These are phyloP conservation scores for Talaromyces sp. DNA, from an alignment of 2,329 filamentous ascomycete genomes.

Conservation along the genomic window DNA sequence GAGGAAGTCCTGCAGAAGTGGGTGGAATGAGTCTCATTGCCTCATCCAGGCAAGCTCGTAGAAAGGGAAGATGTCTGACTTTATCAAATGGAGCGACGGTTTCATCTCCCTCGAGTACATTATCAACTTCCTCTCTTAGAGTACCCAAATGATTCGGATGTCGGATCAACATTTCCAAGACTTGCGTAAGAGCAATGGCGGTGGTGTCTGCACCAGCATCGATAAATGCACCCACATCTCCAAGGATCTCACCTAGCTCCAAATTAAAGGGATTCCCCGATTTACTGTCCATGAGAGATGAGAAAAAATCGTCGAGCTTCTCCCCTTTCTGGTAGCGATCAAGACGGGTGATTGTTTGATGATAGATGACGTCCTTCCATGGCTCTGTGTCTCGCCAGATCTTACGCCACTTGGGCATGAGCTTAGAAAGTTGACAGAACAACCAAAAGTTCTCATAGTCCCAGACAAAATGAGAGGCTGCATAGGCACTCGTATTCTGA, in stretches of 20 bases:
- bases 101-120: constrained; percentile 44
- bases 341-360: constrained; percentile 40
- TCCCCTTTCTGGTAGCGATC: constrained; percentile 46
- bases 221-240: constrained; percentile 46
- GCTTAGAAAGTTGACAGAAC: constrained; percentile 48
- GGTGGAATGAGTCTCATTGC: constrained; percentile 48
- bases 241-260: constrained; percentile 60
- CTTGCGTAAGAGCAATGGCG: constrained; percentile 55
- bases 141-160: constrained; percentile 44
- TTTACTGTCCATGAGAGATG: constrained; percentile 54
- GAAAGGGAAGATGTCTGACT: constrained; percentile 53
- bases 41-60: constrained; percentile 56
- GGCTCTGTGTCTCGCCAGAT: constrained; percentile 40
- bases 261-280: constrained; percentile 46
- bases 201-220: constrained; percentile 56
- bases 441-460: constrained; percentile 53
- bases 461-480: constrained; percentile 54
- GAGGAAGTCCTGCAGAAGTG: constrained; percentile 43
- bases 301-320: constrained; percentile 61
- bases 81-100: constrained; percentile 52
- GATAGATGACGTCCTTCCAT: constrained; percentile 53
- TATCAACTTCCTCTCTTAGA: constrained; percentile 49
- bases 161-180: constrained; percentile 54
- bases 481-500: constrained; percentile 52
- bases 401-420: constrained; percentile 43